A percentile compares a stretch with the other conserved stretches of the same genome.
These are phyloP conservation scores for Diutina catenulata DNA, from an alignment of 1,139 yeast genomes.

Conservation along the genomic window DNA sequence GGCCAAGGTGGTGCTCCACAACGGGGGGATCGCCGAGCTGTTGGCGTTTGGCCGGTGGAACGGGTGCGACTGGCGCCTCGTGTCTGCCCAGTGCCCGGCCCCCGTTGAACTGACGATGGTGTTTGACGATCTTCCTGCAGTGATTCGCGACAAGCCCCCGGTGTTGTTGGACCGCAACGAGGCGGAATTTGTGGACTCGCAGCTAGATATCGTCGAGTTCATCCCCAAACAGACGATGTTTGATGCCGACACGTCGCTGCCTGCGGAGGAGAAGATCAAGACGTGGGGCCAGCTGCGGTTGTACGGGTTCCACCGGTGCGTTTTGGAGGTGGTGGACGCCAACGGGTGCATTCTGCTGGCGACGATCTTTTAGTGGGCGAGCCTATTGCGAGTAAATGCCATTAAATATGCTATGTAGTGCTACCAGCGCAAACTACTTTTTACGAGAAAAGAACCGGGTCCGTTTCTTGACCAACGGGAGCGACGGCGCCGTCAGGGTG, in stretches of 20 bases:
- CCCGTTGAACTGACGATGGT: constrained; percentile 16
- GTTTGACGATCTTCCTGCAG: constrained; percentile 16
- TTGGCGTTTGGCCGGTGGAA: constrained; percentile 41
- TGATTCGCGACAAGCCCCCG: constrained; percentile 15
- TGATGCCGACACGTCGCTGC: background rate
- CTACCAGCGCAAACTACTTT: too few relatives aligned
- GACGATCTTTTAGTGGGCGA: constrained; percentile 16
- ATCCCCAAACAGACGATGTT: background rate
- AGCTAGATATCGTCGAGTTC: constrained; percentile 23
- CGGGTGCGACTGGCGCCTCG: constrained; percentile 28
- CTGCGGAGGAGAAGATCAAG: constrained; percentile 7
- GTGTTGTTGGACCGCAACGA: constrained; percentile 39
- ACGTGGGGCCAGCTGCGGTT: constrained; percentile 46
- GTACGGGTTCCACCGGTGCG: constrained; percentile 31
- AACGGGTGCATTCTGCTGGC: constrained; percentile 23
- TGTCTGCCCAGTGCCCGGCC: background rate
- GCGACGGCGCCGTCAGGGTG: background rate
- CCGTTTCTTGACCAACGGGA: constrained; percentile 1
- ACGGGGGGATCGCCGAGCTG: constrained; percentile 37
- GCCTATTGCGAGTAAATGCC: too few relatives aligned
- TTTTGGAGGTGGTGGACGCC: constrained; percentile 43
- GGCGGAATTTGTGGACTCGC: constrained; percentile 32
- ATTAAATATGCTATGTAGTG: too few relatives aligned
- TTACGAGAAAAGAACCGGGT: too few relatives aligned
- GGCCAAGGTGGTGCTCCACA: constrained; percentile 35